Base-by-base conservation (phyloP, 2,329 filamentous ascomycete genomes). In the Calonectria multiphialidica region DNA sequence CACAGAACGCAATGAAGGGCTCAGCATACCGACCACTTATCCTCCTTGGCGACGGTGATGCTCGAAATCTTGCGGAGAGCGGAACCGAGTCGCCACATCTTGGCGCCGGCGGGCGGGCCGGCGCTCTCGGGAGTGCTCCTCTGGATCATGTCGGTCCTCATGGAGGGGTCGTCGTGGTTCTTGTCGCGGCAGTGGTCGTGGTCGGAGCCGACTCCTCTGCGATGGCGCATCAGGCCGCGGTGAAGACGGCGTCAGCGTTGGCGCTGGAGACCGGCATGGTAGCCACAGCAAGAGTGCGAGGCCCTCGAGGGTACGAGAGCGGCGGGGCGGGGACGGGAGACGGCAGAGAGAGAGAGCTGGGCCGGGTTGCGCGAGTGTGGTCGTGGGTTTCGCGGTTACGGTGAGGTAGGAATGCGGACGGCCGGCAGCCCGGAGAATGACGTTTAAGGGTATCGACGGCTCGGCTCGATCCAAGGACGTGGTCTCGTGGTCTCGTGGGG, bases 91-190 rank as follows among this genome's bases (percentile, higher is more conserved):
- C 77, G 74, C 76, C 78, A 79, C 59, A 71, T 73, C 70, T 75
- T 80, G 44, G 72, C 55, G 15, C 75, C 70, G 42, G 68, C 76
- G 44, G 74, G 44, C 15, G 47, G 33, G 57, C 74, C 72, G 72
- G 71, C 72, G 68, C 75, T 79, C 44, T 82, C 81, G 70, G 79
- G 81, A 7, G 76, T 76, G 57, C 77, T 79, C 69, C 80, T 80
- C n/a, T 81, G 77, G 64, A 82, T 80, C 79, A 80, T 81, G 53
- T 75, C 71, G 72, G 72, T 47, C 73, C 71, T 73, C 70, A 75
- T 76, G 42, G 59, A 70, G 42, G 74, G 42, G 28, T 67, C 68
- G 30, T 66, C 33, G 44, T 30, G 53, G 33, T 2, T 72, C 47
- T 10, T 73, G 67, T 70, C 45, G 49, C 49, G 57, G 57, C 53